These are phyloP conservation scores for Solanum virginianum DNA, from an alignment of 257 asterid genomes.

Conservation along the genomic window DNA sequence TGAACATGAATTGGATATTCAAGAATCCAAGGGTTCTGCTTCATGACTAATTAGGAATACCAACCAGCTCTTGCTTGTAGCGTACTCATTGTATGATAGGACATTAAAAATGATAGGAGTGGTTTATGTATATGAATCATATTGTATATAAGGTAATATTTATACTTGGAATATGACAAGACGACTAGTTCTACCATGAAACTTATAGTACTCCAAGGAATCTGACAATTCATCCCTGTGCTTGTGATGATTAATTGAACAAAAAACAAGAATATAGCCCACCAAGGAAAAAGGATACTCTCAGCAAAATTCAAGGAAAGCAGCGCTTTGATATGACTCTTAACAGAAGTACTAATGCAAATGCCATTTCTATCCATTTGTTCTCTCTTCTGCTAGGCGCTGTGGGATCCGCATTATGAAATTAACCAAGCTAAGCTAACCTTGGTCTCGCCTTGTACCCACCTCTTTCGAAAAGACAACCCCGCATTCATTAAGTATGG, in stretches of 20 bases:
- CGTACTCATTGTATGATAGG: not conserved
- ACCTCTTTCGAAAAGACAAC: not conserved
- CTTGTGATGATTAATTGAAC: not conserved
- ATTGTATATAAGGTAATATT: not conserved
- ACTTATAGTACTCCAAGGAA: not conserved
- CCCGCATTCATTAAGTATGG: not conserved
- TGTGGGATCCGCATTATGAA: not conserved
- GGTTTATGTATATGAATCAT: not conserved
- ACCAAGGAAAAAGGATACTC: not conserved
- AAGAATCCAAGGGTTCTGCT: constrained; percentile 51
- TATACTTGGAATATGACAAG: not conserved
- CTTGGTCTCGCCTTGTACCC: not conserved
- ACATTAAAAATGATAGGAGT: not conserved
- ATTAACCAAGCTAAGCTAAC: not conserved
- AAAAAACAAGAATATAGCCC: not conserved
- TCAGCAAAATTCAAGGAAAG: not conserved
- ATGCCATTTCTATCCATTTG: not conserved
- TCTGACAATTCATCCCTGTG: not conserved
- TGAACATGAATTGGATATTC: constrained; percentile 75
- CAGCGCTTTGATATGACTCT: not conserved
- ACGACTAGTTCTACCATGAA: not conserved
- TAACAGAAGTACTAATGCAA: not conserved
- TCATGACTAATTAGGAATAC: constrained; percentile 17
- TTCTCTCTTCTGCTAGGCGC: not conserved
- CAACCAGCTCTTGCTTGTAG: not conserved